Evolutionary conservation across 352 stramenopile species (phyloP), one percentile per base, ranked within the genome.

Genomic region (Globisporangium spiculum): DNA sequence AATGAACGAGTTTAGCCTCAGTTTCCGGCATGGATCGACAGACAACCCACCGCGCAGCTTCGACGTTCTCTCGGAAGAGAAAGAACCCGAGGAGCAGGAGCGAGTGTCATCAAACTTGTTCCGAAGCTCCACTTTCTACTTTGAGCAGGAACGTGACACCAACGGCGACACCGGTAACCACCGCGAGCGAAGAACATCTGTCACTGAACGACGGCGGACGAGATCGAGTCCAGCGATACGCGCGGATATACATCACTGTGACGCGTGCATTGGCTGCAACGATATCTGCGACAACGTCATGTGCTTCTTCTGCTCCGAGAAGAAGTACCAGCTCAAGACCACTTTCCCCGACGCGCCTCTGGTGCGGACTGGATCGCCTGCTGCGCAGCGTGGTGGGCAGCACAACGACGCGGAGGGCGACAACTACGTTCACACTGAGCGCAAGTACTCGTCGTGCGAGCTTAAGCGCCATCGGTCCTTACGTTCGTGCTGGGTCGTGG

Each of bases 401-500:
- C 41, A 46, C 53, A 44, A 24, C 27, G 55, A 58, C 1, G 44
- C 48, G 12, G 58, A 62, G n/a, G 26, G 44, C 18, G 65, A 66
- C 32, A 41, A 60, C 27, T 67, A 55, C 14, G 52, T 50, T 22
- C 22, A 64, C 24, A 50, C n/a, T 12, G 60, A 67, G 54, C 83
- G 86, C 7, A 83, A 86, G 48, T 94, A 90, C 67, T 97, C 94
- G 4, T 93, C 90, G 36, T 98, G 90, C 58, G 89, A 98, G 74
- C 74, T 98, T 24, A 72, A 75, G 34, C 83, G 89, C 22, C 94
- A 98, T 66, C 85, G 89, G 65, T 87, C 68, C 8, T 66, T 77
- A 27, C 78, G 81, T 1, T 98, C 92, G 16, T 97, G 91, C 65
- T 98, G 96, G 96, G 84, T 98, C 54, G 71, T 98, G 12, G 82